phyloP scores from a whole-genome alignment of 768 basidiomycete species.

The Mycena polygramma region DNA sequence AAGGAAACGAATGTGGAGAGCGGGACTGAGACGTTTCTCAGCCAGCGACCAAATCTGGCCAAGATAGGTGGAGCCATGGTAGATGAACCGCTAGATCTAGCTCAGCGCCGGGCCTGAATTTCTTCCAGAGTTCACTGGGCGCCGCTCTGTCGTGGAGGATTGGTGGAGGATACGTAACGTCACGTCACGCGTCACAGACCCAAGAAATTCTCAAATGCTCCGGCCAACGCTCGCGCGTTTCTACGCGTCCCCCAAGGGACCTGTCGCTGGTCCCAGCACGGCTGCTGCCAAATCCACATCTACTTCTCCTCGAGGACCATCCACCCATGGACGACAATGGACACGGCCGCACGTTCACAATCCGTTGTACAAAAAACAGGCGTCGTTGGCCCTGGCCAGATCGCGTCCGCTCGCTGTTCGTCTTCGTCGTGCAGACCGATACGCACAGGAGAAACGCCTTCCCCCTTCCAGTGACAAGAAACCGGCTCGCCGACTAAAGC shows the following conservation, averaged over 20 bases:
- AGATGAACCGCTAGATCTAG: background rate
- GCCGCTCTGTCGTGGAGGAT: no score
- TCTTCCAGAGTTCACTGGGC: no score
- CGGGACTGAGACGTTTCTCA: conserved; percentile 58
- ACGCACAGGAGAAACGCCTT: conserved; percentile 67
- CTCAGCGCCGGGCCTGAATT: background rate
- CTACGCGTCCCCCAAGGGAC: conserved; percentile 42
- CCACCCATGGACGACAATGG: conserved; percentile 53
- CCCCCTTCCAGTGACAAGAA: conserved; percentile 61
- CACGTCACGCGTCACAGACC: background rate
- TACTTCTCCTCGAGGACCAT: conserved; percentile 45
- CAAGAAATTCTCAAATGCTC: conserved; percentile 24
- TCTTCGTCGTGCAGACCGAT: conserved; percentile 64
- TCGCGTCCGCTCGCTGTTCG: conserved; percentile 84
- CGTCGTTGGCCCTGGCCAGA: conserved; percentile 69
- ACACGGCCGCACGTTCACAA: conserved; percentile 50
- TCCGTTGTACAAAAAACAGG: conserved; percentile 54
- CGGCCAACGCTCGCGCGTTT: conserved; percentile 34
- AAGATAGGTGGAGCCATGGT: conserved; percentile 25
- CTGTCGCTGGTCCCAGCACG: conserved; percentile 30
- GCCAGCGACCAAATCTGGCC: conserved; percentile 56
- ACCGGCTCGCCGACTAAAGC: conserved; percentile 24
- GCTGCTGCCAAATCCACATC: conserved; percentile 46
- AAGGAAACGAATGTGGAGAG: conserved; percentile 74
- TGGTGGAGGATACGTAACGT: no score